Base-by-base conservation (phyloP, 2,329 filamentous ascomycete genomes). In the Dothiorella sarmentorum region DNA sequence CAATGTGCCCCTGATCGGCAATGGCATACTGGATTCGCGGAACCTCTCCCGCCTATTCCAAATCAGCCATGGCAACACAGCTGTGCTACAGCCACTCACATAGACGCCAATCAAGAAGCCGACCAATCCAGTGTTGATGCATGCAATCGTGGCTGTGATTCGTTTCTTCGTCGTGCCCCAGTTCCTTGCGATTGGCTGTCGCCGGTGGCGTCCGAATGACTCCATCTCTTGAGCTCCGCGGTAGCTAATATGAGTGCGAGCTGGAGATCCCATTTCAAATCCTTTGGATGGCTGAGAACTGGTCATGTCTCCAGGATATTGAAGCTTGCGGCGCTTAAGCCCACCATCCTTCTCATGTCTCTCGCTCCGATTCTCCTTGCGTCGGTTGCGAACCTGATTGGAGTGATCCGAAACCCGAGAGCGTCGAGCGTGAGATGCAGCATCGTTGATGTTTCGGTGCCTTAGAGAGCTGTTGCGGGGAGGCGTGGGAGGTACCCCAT, bases 21-120 rank as follows among this genome's bases (percentile, higher is more conserved):
- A 92, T 83, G 65, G 85, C 86, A 69, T 91, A 91, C 68, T 91
- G 88, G 24, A 92, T 89, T 3, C 85, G 83, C n/a, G 89, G 88
- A 0, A 91, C 88, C 64, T 91, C 81, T 3, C 89, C 89, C 57
- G 87, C 86, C 76, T 76, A 65, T 24, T 2, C 35, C 67, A 29
- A 65, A 58, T 62, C 7, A 60, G 31, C 22, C 11, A 29, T 49
- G 9, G 15, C 22, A 2, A 11, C 4, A 24, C 33, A 4, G 53
- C 15, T 7, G 35, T 5, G 7, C 9, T 22, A 31, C 45, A 13
- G 9, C 20, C 18, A 60, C 75, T 67, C 61, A 75, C 77, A 68
- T 91, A 93, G 20, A 91, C 87, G 0, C 89, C 89, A 59, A 90
- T 76, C 20, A 91, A 77, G 24, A 89, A 75, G 0, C 89, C 89